A percentile compares a stretch with the other conserved stretches of the same genome.
phyloP scores from a whole-genome alignment of 2,329 filamentous ascomycete species.

The Chrysosporium queenslandicum region DNA sequence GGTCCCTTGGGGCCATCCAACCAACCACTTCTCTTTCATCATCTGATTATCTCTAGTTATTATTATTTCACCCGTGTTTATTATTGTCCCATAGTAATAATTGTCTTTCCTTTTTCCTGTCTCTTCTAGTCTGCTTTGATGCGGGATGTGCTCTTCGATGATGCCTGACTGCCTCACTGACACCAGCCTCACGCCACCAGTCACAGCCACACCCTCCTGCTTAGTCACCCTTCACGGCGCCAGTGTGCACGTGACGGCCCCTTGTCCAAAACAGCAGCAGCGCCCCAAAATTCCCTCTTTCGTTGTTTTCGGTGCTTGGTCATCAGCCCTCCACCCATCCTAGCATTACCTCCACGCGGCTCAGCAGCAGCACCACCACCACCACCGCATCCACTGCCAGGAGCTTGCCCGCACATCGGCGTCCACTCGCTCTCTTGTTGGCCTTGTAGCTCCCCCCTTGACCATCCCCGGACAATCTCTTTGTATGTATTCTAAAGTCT shows the following conservation, averaged over 20 bases:
- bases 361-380: conserved; percentile 4
- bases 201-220: background rate
- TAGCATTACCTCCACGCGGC: conserved; percentile 2
- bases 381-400: too few species aligned
- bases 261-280: background rate
- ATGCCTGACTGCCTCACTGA: background rate
- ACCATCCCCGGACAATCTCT: background rate
- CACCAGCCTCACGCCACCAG: background rate
- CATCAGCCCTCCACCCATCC: conserved; percentile 4
- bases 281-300: conserved; percentile 2
- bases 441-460: background rate
- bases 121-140: too few species aligned
- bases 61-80: background rate
- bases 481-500: conserved; percentile 3
- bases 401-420: background rate
- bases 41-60: background rate
- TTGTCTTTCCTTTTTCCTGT: background rate
- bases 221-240: background rate
- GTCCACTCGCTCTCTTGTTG: background rate
- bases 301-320: conserved; percentile 1
- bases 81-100: background rate
- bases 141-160: too few species aligned
- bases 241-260: background rate
- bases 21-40: background rate
- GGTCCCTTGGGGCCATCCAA: conserved; percentile 2